Conservation (phyloP, 371 early-diverging fungal species). For the Blakeslea trispora region DNA sequence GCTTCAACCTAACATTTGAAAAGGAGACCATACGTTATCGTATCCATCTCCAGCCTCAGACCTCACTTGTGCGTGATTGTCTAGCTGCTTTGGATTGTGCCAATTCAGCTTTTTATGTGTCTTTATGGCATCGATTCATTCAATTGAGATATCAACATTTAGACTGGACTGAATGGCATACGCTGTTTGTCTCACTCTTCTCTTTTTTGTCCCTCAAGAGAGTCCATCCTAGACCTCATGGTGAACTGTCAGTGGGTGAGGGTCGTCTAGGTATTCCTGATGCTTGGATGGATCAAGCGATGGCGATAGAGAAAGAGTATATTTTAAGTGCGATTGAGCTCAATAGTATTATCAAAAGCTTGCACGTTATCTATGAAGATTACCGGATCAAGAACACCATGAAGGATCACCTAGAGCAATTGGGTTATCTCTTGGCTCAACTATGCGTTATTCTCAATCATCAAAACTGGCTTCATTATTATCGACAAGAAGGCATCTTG, state of each 20-base stretch:
- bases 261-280: background rate
- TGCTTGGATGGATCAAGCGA: conserved; percentile 20
- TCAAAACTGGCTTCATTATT: conserved; percentile 50
- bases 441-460: conserved; percentile 46
- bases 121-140: conserved; percentile 17
- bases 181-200: conserved; percentile 53
- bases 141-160: conserved; percentile 1
- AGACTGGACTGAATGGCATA: conserved; percentile 51
- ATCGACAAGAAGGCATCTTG: conserved; percentile 29
- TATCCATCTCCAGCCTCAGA: conserved; percentile 37
- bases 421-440: conserved; percentile 50
- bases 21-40: conserved; percentile 35
- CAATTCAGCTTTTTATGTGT: conserved; percentile 30
- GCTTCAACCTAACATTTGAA: conserved; percentile 38
- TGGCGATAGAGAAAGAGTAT: conserved; percentile 11
- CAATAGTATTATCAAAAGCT: conserved; percentile 34
- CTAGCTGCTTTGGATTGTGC: conserved; percentile 52
- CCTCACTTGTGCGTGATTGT: conserved; percentile 46
- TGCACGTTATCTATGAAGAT: conserved; percentile 72
- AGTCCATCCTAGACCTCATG: too few relatives aligned
- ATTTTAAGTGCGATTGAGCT: conserved; percentile 4
- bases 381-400: conserved; percentile 51
- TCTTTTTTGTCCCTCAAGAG: conserved; percentile 44
- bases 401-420: conserved; percentile 19
- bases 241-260: background rate